phyloP scores from a whole-genome alignment of 163 green algal species.

The Trebouxia gelatinosa region DNA sequence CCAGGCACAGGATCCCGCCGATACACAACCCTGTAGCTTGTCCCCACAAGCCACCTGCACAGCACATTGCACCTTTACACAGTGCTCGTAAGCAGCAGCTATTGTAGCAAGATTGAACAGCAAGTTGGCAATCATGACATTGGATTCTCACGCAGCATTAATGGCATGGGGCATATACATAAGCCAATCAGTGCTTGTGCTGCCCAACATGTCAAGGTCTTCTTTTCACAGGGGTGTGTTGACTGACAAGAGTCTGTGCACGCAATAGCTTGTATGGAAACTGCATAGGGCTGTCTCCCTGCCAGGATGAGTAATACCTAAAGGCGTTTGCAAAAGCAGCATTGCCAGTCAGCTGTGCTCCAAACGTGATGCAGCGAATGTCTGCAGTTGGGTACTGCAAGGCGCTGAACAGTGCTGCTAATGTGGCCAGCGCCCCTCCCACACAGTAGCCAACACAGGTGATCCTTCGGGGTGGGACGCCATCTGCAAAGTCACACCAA shows the following conservation, averaged over 20 bases:
- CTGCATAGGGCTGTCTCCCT: not conserved
- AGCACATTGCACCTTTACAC: not conserved
- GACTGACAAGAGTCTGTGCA: too few relatives aligned
- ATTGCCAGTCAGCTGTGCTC: slow-evolving; percentile 34
- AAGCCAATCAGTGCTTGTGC: not conserved
- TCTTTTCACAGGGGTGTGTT: too few relatives aligned
- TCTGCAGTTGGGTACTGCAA: slow-evolving; percentile 39
- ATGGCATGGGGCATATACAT: not conserved
- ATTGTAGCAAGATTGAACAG: not conserved
- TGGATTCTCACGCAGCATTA: not conserved
- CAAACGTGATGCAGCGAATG: slow-evolving; percentile 40
- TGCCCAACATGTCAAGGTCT: not conserved
- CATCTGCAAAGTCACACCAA: slow-evolving; percentile 12
- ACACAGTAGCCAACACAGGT: slow-evolving; percentile 40
- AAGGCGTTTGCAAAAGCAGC: slow-evolving; percentile 34
- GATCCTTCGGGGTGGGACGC: slow-evolving; percentile 31
- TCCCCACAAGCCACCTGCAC: slow-evolving; percentile 39
- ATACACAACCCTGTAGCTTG: slow-evolving; percentile 34
- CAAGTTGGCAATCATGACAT: not conserved
- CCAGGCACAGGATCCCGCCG: slow-evolving; percentile 29
- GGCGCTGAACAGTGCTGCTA: slow-evolving; percentile 35
- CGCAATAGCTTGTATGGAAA: too few relatives aligned
- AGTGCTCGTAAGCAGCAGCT: not conserved
- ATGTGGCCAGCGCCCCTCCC: slow-evolving; percentile 35
- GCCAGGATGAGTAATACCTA: not conserved